Base-by-base conservation (phyloP, 345 rosid genomes). In the Boechera retrofracta region DNA sequence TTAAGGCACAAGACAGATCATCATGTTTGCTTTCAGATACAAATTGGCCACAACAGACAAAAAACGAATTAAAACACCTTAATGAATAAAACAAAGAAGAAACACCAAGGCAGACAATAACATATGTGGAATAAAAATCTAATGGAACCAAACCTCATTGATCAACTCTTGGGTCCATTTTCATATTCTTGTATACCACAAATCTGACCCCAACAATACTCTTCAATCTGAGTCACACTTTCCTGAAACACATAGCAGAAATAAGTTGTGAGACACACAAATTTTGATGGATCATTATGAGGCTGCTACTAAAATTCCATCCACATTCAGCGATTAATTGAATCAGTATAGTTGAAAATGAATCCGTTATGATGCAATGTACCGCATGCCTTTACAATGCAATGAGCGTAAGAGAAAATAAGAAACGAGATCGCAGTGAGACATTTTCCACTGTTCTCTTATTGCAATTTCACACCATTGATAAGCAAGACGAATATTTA, bases 51-150 rank as follows among this genome's bases (percentile, higher is more conserved):
- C 74, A 61, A 69, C 35, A 75, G 67, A 66, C 29, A 57, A 36
- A 45, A 49, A 65, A 26, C 49, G 45, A 57, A 67, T 29, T 42
- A 51, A 48, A 32, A 51, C 38, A 48, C 54, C n/a, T 48, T 58
- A 41, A 15, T 38, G 58, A 48, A 59, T 75, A 52, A 68, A 39
- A 76, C 56, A 61, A 76, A 76, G 79, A 53, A 52, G 47, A 60
- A 42, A 42, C 69, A 68, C 15, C 63, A 76, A 61, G 48, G 70
- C 64, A 76, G 79, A 69, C 70, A 76, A 53, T 61, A 59, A 52
- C 75, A 76, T 70, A 61, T 61, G 75, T 42, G 21, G 52, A 28
- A 67, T 0, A 52, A n/a, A 38, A 35, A 52, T 35, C 10, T 38
- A 67, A 59, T 47, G 67, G 11, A 75, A 58, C 52, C 52, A 75